A percentile compares a stretch with the other conserved stretches of the same genome.
Conservation (phyloP, 2,329 filamentous ascomycete species). For the Phyllosticta ampelicida region DNA sequence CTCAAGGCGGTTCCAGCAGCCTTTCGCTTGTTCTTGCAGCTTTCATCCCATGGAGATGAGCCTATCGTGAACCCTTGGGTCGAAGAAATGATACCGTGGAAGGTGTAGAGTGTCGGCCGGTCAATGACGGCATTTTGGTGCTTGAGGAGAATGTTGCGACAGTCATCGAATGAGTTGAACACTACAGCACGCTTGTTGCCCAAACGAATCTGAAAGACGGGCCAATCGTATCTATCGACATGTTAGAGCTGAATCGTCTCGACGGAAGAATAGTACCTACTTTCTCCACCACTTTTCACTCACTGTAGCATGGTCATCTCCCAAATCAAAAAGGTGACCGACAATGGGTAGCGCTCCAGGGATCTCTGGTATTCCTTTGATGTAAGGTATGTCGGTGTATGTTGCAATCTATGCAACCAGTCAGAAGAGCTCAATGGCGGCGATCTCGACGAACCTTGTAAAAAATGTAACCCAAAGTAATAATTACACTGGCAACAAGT, state of each 20-base stretch:
- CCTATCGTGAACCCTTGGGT: conserved; percentile 47
- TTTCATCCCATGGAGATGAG: conserved; percentile 43
- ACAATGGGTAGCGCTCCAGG: conserved; percentile 40
- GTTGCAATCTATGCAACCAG: conserved; percentile 12
- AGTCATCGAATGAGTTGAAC: conserved; percentile 43
- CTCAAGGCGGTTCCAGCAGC: conserved; percentile 39
- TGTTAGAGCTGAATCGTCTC: conserved; percentile 14
- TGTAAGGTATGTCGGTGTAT: conserved; percentile 39
- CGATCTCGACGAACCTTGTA: neutral
- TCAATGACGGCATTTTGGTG: conserved; percentile 42
- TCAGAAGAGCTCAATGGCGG: neutral
- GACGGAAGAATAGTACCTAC: conserved; percentile 14
- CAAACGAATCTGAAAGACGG: conserved; percentile 43
- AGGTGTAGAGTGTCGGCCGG: conserved; percentile 42
- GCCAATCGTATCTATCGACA: conserved; percentile 32
- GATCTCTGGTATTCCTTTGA: conserved; percentile 40
- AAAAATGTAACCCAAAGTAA: neutral
- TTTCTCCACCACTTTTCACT: conserved; percentile 42
- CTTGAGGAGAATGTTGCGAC: conserved; percentile 40
- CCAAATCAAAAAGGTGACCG: conserved; percentile 41
- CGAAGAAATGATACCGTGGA: conserved; percentile 42
- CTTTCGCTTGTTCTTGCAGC: conserved; percentile 43
- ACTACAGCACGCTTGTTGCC: conserved; percentile 44
- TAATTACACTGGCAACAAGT: neutral
- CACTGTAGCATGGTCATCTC: conserved; percentile 43